These are phyloP conservation scores for Suhomyces chickasaworum DNA, from an alignment of 1,139 yeast species.

Conservation along the genomic window DNA sequence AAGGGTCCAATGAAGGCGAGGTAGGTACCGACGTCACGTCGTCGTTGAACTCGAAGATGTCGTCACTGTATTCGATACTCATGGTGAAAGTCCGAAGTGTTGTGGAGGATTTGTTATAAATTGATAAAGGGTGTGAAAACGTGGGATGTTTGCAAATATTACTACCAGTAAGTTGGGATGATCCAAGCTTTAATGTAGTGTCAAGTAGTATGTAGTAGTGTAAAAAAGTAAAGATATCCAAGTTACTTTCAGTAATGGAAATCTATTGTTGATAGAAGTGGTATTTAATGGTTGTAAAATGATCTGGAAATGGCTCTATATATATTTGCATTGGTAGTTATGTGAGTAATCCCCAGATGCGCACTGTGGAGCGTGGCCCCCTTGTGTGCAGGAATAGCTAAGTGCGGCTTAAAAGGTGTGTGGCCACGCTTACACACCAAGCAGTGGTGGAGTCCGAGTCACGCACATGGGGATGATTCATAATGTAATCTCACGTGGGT, in stretches of 20 bases:
- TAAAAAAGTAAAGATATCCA: background rate
- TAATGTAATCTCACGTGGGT: constrained; percentile 11
- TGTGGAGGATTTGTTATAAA: too few species aligned
- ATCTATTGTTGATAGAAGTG: background rate
- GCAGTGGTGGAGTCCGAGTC: constrained; percentile 12
- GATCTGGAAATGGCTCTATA: constrained; percentile 5
- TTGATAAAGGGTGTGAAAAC: background rate
- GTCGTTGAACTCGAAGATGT: constrained; percentile 22
- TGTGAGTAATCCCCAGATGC: constrained; percentile 14
- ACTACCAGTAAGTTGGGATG: too few species aligned
- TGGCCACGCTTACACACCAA: constrained; percentile 10
- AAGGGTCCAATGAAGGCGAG: constrained; percentile 19
- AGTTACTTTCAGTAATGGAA: background rate
- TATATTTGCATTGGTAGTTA: constrained; percentile 14
- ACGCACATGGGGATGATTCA: constrained; percentile 10
- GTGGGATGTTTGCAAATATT: background rate
- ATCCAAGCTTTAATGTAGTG: too few species aligned
- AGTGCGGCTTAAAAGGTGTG: constrained; percentile 8
- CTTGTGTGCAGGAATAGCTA: constrained; percentile 7
- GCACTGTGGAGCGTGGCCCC: constrained; percentile 9
- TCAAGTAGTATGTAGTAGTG: too few species aligned
- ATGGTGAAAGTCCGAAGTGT: background rate
- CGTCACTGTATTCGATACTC: constrained; percentile 17
- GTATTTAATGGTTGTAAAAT: background rate
- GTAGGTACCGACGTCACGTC: constrained; percentile 17